A percentile compares a stretch with the other conserved stretches of the same genome.
Evolutionary conservation across 2,329 filamentous ascomycete species (phyloP).

Genomic region (Stachybotrys elegans): DNA sequence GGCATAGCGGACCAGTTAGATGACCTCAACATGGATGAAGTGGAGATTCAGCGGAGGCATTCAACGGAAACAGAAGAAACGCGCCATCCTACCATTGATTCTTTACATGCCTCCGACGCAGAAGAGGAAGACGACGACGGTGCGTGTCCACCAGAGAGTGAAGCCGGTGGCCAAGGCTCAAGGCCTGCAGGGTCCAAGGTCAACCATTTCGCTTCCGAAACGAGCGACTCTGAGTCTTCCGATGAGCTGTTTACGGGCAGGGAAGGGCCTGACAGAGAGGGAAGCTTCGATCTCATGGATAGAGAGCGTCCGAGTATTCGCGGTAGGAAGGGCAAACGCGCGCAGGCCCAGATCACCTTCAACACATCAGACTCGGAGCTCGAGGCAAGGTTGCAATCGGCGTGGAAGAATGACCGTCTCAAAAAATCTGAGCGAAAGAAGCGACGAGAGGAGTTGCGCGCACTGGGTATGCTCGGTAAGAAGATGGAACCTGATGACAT

Average conservation of each 20-base stretch:
- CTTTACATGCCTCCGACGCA: no score
- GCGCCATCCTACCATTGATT: not conserved
- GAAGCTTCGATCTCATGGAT: slow-evolving; percentile 76
- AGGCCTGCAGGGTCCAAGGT: no score
- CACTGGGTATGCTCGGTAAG: slow-evolving; percentile 60
- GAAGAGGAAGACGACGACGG: no score
- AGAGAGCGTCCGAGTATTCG: slow-evolving; percentile 66
- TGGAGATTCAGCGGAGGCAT: no score
- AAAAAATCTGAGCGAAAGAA: slow-evolving; percentile 68
- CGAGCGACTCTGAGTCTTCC: slow-evolving; percentile 12
- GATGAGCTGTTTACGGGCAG: slow-evolving; percentile 2
- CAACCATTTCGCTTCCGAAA: no score
- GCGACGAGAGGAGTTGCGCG: slow-evolving; percentile 63
- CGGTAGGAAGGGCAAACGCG: slow-evolving; percentile 57
- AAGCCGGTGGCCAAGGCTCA: no score
- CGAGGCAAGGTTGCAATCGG: slow-evolving; percentile 50
- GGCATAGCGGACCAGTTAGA: no score
- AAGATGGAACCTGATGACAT: slow-evolving; percentile 52
- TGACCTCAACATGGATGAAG: no score
- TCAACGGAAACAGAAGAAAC: no score
- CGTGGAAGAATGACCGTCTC: slow-evolving; percentile 63
- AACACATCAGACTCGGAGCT: slow-evolving; percentile 63
- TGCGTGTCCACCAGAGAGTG: slow-evolving; percentile 11
- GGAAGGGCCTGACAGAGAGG: slow-evolving; percentile 18
- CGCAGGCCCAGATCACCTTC: slow-evolving; percentile 45